Percentiles rank a stretch among this genome's conserved stretches.
Evolutionary conservation across 1,284 basidiomycete genomes (phyloP).

Genomic region (Sanghuangporus sanghuang): DNA sequence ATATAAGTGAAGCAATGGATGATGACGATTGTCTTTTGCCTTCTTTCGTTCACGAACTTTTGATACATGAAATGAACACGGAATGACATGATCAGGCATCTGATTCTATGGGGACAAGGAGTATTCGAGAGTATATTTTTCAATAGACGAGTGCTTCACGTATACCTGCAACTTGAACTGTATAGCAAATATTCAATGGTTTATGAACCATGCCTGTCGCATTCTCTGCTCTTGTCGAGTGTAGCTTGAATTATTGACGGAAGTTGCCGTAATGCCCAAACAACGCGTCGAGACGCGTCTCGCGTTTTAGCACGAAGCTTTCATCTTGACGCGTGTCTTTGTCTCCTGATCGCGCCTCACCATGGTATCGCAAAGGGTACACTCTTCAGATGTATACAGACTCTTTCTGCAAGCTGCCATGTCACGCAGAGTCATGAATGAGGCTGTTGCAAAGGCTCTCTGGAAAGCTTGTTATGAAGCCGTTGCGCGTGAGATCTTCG

Average conservation of each 20-base stretch:
- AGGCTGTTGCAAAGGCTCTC: conserved; percentile 54
- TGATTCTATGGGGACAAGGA: neutral
- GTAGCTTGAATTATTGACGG: neutral
- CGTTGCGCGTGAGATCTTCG: conserved; percentile 43
- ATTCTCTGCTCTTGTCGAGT: too few relatives aligned
- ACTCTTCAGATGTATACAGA: conserved; percentile 53
- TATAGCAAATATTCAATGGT: neutral
- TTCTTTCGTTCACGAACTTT: neutral
- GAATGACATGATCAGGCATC: neutral
- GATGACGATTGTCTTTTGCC: neutral
- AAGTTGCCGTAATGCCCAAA: neutral
- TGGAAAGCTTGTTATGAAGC: conserved; percentile 63
- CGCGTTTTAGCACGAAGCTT: neutral
- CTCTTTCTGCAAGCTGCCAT: conserved; percentile 75
- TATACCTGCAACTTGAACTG: neutral
- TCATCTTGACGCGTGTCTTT: neutral
- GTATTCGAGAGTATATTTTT: neutral
- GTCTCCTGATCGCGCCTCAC: neutral
- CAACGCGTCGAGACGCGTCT: conserved; percentile 8
- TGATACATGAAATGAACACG: neutral
- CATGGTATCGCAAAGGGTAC: conserved; percentile 35
- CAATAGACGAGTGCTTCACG: neutral
- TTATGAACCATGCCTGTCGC: too few relatives aligned
- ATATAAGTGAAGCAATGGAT: conserved; percentile 31
- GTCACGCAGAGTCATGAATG: conserved; percentile 61